Evolutionary conservation across 805 yeast species (phyloP).

Genomic region (Debaryomyces hansenii): DNA sequence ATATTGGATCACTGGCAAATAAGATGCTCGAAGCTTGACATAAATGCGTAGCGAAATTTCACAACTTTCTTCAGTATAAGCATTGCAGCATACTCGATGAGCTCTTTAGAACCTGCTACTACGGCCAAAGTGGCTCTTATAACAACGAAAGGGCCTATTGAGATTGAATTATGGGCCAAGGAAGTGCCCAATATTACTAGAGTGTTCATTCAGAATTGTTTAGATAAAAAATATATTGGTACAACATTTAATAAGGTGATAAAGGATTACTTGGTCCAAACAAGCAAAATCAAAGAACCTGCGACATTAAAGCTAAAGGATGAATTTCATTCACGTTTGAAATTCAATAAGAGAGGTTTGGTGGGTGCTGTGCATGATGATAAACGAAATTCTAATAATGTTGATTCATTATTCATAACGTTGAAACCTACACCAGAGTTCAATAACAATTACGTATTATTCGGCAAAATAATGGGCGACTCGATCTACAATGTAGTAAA

Average conservation of each 20-base stretch:
- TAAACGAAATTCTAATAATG: slow-evolving; percentile 16
- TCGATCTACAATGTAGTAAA: slow-evolving; percentile 52
- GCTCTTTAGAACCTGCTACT: slow-evolving; percentile 50
- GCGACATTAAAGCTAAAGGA: slow-evolving; percentile 12
- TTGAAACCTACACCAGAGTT: slow-evolving; percentile 45
- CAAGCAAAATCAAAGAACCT: slow-evolving; percentile 4
- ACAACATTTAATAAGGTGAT: slow-evolving; percentile 42
- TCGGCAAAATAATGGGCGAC: slow-evolving; percentile 62
- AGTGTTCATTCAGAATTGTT: slow-evolving; percentile 50
- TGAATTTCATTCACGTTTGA: slow-evolving; percentile 55
- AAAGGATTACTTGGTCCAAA: slow-evolving; percentile 18
- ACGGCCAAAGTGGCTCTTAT: slow-evolving; percentile 56
- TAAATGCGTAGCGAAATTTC: neutral
- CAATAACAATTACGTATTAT: slow-evolving; percentile 39
- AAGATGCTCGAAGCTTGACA: too few relatives aligned
- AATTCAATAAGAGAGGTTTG: slow-evolving; percentile 53
- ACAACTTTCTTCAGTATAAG: neutral
- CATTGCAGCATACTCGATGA: slow-evolving; percentile 3
- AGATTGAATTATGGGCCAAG: slow-evolving; percentile 67
- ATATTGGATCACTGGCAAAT: too few relatives aligned
- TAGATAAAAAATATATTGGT: slow-evolving; percentile 42
- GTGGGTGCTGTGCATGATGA: slow-evolving; percentile 48
- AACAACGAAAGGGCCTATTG: slow-evolving; percentile 60
- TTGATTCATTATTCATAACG: slow-evolving; percentile 46
- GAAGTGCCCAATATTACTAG: slow-evolving; percentile 55